phyloP scores from a whole-genome alignment of 2,329 filamentous ascomycete species.

The Fusarium sp. region DNA sequence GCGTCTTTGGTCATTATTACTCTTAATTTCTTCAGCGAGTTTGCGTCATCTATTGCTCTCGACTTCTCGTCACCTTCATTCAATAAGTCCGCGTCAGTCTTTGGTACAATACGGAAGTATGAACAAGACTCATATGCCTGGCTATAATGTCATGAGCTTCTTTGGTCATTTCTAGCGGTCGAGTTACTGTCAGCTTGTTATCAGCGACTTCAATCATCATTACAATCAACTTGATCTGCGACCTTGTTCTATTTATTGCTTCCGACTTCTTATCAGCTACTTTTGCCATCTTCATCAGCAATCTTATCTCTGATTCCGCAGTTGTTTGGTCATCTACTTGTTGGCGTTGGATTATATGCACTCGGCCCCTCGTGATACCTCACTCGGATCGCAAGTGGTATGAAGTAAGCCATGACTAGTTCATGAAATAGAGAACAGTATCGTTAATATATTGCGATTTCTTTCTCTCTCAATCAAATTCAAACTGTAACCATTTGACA shows the following conservation, averaged over 20 bases:
- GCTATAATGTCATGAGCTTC: no score
- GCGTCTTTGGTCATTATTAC: neutral
- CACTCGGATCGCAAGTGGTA: neutral
- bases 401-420: neutral
- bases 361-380: neutral
- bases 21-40: neutral
- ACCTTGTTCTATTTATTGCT: no score
- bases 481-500: fast-evolving
- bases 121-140: no score
- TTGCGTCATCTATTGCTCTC: neutral
- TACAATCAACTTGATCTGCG: no score
- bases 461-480: neutral
- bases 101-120: no score
- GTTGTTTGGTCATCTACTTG: neutral
- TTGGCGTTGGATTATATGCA: neutral
- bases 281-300: neutral
- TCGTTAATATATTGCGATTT: no score
- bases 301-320: neutral
- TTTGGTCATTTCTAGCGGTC: neutral
- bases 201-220: neutral
- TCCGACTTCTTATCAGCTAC: neutral
- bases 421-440: no score
- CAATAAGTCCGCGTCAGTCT: no score
- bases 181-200: neutral
- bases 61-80: neutral